Conservation (phyloP, 2,329 filamentous ascomycete species). For the Tolypocladium ovalisporum region DNA sequence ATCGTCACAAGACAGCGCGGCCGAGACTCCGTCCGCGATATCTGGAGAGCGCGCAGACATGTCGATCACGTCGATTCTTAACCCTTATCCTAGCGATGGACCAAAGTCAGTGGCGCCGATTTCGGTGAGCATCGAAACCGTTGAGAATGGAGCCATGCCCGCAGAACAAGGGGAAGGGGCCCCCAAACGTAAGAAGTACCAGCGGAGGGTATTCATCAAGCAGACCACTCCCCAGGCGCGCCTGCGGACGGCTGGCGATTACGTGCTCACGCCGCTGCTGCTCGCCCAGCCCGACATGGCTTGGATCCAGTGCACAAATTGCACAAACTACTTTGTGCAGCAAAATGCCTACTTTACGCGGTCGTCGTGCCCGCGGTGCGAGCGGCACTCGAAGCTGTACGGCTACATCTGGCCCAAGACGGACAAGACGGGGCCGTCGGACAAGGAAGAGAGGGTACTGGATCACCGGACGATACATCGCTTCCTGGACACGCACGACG, state of each 20-base stretch:
- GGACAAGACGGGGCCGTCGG: constrained; percentile 61
- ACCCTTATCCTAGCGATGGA: constrained; percentile 12
- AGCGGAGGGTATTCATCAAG: constrained; percentile 21
- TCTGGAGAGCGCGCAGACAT: constrained; percentile 13
- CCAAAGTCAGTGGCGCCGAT: constrained; percentile 7
- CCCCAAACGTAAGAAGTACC: constrained; percentile 22
- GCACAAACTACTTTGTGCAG: constrained; percentile 74
- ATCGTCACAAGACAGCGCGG: constrained; percentile 2
- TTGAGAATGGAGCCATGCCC: constrained; percentile 4
- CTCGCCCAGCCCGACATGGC: constrained; percentile 64
- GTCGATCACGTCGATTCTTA: constrained; percentile 22
- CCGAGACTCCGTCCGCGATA: not conserved
- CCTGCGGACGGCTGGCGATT: constrained; percentile 59
- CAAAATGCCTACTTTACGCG: constrained; percentile 78
- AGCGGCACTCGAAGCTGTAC: constrained; percentile 91
- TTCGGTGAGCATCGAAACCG: constrained; percentile 15
- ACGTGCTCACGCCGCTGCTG: constrained; percentile 67
- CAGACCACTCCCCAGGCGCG: constrained; percentile 20
- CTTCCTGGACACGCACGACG: constrained; percentile 64
- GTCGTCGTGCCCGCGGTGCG: constrained; percentile 80
- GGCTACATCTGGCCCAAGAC: constrained; percentile 96
- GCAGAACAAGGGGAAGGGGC: constrained; percentile 3
- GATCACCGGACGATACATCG: constrained; percentile 85
- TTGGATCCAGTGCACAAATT: constrained; percentile 87
- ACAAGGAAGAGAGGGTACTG: constrained; percentile 61